Base-by-base conservation (phyloP, 2,329 filamentous ascomycete species). In the Colletotrichum ledebouriae region DNA sequence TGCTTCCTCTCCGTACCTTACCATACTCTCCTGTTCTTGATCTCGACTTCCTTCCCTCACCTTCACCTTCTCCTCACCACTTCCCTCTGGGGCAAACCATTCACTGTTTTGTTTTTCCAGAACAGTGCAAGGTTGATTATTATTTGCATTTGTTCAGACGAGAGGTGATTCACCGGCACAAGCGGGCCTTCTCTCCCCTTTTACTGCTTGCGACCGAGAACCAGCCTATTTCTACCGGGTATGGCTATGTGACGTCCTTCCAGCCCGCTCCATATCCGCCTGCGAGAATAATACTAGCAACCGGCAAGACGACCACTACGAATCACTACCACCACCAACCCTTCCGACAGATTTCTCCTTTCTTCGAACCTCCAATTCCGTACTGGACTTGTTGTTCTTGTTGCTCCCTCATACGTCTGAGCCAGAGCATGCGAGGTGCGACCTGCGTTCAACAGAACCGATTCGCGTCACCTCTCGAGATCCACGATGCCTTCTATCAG, bases 401-500 rank as follows among this genome's bases (percentile, higher is more conserved):
- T 42, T 59, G 25, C 42, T 56, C 29, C 49, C 34, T 50, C 17
- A n/a, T 4, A 29, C 55, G 39, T 13, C 25, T 39, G 39, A 60
- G 34, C 62, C 37, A 49, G 66, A 66, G 66, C 66, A 69, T 69
- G 66, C 66, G 39, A 67, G 44, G 42, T 63, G 63, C 67, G 49
- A 47, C 52, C 63, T 29, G 20, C 44, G 15, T 29, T 37, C 50
- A 47, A 67, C 33, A 41, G 56, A 41, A 34, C 42, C 37, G 20
- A 67, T 67, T 63, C 52, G 52, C 62, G 53, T 67, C 63, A 67
- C 37, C 62, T 41, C 33, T 34, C 46, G 57, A 58, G 39, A 69
- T 49, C 53, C 73, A 80, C 72, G 62, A 87, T 87, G 85, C 80
- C 85, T 75, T 81, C 81, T 69, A 82, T 90, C 76, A 80, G 83